Base-by-base conservation (phyloP, 495 filamentous ascomycete species). In the Podospora comata region DNA sequence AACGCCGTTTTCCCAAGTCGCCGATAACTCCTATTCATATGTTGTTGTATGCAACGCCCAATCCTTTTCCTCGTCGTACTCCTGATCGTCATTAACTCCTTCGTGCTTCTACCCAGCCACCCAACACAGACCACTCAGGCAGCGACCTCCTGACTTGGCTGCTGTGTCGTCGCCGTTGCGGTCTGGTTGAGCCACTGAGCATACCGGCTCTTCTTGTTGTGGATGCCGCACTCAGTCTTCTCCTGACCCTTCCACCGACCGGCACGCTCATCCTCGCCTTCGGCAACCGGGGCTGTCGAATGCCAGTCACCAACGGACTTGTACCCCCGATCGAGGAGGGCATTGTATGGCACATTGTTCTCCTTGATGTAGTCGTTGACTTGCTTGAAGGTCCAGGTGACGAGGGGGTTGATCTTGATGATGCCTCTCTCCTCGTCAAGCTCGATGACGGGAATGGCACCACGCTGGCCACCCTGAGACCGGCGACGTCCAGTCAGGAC, bases 231-330 rank as follows among this genome's bases (percentile, higher is more conserved):
- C 81, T 99, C 95, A 2, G 94, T 93, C 89, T 99, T 99, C 62
- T 84, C 80, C 74, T 92, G 89, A 55, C 95, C 95, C 83, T 96
- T 97, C 95, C 95, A 99, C 66, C 95, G 89, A 48, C 95, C 95
- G 15, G 96, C 90, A n/a, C 95, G 88, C 86, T 99, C 95, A 75
- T 97, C 95, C 80, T 98, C 95, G 66, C 91, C 91, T 65, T 91
- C 92, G 65, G 86, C 88, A 66, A 98, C 91, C 5, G 95, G 94
- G 72, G 89, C 90, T 55, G 95, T 99, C 48, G 91, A 95, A 83
- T 99, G 95, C 91, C 94, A 98, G 80, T 99, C 95, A 70, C 95
- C 95, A 69, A 99, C 84, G 69, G 91, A 95, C 86, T 98, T 97
- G 86, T 99, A 99, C 18, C 96, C 93, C 65, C 82, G 84, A 81